These are phyloP conservation scores for Malus domestica DNA, from an alignment of 306 rosid species.

Conservation along the genomic window ASM211411v1 NC_041799.1:37430501-37431000, in stretches of 20 bases:
- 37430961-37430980: conserved; percentile 67
- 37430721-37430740: not conserved
- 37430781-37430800: not conserved
- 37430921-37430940: not conserved
- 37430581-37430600: not conserved
- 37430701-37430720: not conserved
- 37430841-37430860: not conserved
- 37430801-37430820: not conserved
- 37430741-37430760: not conserved
- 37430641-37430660: too few relatives aligned
- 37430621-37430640: too few relatives aligned
- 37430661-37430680: too few relatives aligned
- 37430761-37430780: not conserved
- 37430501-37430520: not conserved
- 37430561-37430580: not conserved
- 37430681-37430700: too few relatives aligned
- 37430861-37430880: not conserved
- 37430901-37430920: not conserved
- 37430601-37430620: too few relatives aligned
- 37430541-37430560: not conserved
- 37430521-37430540: not conserved
- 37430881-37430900: not conserved
- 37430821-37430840: not conserved
- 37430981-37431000: conserved; percentile 86
- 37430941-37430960: not conserved